Base-by-base conservation (phyloP, 2,329 filamentous ascomycete species). In the Fusarium chlamydosporum region DNA sequence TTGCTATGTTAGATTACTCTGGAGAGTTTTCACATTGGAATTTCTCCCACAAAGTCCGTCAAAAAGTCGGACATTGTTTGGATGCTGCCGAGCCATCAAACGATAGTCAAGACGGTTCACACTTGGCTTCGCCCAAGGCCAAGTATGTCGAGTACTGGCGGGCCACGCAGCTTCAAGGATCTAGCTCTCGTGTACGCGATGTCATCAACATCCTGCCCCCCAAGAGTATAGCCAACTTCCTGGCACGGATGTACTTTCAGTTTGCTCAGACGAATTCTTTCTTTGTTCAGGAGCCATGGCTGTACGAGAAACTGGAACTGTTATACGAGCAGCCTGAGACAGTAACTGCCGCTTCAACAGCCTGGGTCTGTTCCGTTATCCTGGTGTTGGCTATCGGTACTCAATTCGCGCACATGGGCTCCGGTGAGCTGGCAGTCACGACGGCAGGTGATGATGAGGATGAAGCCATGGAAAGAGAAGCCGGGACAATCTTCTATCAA, bases 11-110 rank as follows among this genome's bases (percentile, higher is more conserved):
- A 52, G 48, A 52, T 41, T 52, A 52, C 16, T 52, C 48, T 41
- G 48, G 48, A 1, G 37, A 42, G 13, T 52, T 52, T 16, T 52
- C 48, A 11, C 48, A 52, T 6, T 52, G 48, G 48, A 52, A 52
- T 18, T 52, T 52, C 27, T 52, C 48, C 0, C 37, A 52, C 15
- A 52, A 41, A 12, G 48, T 52, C 4, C 18, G 37, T 4, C 37
- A n/a, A 52, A 52, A 52, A 16, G 48, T 52, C 4, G 37, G n/a
- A 6, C 48, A 41, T 15, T 52, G 9, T 23, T 31, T 52, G 6
- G 35, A 12, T 23, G 26, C 35, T 13, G 13, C n/a, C 13, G 11
- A 20, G 10, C 2, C 48, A 12, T 18, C 48, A 16, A 7, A 6
- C 7, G 7, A 31, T 15, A 18, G 13, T 3, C 9, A n/a, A 20